A percentile compares a stretch with the other conserved stretches of the same genome.
Conservation (phyloP, 2,329 filamentous ascomycete species). For the Dissoconium aciculare region DNA sequence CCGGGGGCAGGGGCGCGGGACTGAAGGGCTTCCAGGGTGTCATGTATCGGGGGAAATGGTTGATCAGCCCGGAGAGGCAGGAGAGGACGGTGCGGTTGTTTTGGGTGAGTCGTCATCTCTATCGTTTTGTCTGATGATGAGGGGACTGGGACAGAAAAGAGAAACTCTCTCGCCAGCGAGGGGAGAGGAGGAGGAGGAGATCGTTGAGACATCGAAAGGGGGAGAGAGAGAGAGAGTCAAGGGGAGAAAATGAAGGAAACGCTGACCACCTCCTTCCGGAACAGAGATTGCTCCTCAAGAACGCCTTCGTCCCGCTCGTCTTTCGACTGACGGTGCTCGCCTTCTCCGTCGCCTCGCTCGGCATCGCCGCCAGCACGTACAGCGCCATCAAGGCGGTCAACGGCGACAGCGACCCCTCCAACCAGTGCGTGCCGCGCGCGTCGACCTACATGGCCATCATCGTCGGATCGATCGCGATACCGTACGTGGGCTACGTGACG, state of each 20-base stretch:
- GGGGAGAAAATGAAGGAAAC: too few relatives aligned
- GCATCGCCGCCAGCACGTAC: slow-evolving; percentile 61
- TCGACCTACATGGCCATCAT: slow-evolving; percentile 80
- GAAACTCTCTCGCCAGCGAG: too few relatives aligned
- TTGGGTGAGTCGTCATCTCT: slow-evolving; percentile 20
- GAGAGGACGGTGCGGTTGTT: slow-evolving; percentile 21
- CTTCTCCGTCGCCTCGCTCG: slow-evolving; percentile 70
- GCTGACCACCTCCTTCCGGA: too few relatives aligned
- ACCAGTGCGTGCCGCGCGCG: slow-evolving; percentile 30
- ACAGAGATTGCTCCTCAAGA: slow-evolving; percentile 52
- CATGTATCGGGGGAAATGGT: slow-evolving; percentile 24
- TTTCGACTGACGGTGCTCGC: slow-evolving; percentile 71
- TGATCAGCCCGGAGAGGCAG: slow-evolving; percentile 28
- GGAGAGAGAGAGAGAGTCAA: too few relatives aligned
- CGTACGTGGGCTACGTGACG: slow-evolving; percentile 86
- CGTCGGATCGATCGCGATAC: slow-evolving; percentile 74
- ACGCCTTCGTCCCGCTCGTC: slow-evolving; percentile 70
- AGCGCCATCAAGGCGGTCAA: slow-evolving; percentile 29
- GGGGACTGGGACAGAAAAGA: too few relatives aligned
- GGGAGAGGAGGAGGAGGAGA: too few relatives aligned
- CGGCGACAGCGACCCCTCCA: slow-evolving; percentile 15
- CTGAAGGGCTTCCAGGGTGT: slow-evolving; percentile 30
- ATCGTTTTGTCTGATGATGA: too few relatives aligned
- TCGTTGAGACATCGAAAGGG: too few relatives aligned
- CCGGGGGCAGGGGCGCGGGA: too few relatives aligned